phyloP scores from a whole-genome alignment of 495 filamentous ascomycete genomes.

The Hypoxylon fragiforme region DNA sequence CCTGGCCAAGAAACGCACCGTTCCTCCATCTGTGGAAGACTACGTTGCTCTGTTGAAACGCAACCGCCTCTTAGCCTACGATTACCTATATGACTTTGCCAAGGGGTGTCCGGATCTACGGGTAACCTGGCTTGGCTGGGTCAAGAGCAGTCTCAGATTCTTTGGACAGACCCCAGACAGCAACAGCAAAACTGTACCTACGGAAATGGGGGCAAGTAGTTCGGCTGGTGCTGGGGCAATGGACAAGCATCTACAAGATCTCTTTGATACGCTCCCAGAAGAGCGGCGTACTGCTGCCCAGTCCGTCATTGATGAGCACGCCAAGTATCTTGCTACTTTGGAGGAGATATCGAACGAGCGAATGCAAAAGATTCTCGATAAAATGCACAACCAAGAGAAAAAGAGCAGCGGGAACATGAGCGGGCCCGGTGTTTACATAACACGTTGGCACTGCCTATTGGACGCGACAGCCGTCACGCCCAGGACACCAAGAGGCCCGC shows the following conservation, averaged over 20 bases:
- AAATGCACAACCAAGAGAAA: conserved; percentile 22
- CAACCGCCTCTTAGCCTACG: conserved; percentile 57
- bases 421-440: conserved; percentile 66
- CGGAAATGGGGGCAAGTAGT: neutral
- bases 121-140: conserved; percentile 53
- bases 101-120: conserved; percentile 63
- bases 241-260: conserved; percentile 44
- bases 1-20: no score
- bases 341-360: conserved; percentile 50
- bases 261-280: conserved; percentile 50
- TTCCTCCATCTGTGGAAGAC: conserved; percentile 61
- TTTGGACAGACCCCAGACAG: conserved; percentile 28
- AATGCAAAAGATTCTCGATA: conserved; percentile 49
- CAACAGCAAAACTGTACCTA: neutral
- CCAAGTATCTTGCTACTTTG: conserved; percentile 55
- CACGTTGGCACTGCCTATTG: conserved; percentile 64
- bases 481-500: conserved; percentile 41
- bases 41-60: conserved; percentile 59
- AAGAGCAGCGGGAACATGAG: conserved; percentile 32
- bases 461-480: conserved; percentile 64
- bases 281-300: conserved; percentile 41
- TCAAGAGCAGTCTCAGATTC: conserved; percentile 37
- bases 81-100: conserved; percentile 63
- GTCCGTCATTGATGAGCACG: conserved; percentile 54
- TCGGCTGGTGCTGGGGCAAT: conserved; percentile 47